Percentiles rank a stretch among this genome's conserved stretches.
Evolutionary conservation across 2,329 filamentous ascomycete species (phyloP).

Genomic region (Setomelanomma holmii): DNA sequence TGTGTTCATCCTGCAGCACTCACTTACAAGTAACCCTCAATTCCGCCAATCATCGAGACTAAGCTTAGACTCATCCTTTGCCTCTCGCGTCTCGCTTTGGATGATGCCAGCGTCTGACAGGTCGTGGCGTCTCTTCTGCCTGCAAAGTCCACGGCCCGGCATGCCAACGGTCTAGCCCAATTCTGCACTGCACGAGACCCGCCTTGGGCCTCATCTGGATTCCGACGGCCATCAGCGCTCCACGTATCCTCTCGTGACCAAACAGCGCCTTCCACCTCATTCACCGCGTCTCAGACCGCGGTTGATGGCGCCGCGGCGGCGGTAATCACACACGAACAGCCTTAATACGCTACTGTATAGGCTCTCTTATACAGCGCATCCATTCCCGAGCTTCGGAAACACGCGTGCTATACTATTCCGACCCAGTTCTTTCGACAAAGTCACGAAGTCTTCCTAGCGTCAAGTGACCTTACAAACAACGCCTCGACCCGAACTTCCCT

Average conservation of each 20-base stretch:
- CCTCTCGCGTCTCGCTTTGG: conserved; percentile 9
- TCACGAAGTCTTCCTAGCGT: conserved; percentile 33
- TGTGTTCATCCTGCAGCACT: conserved; percentile 24
- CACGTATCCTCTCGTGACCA: conserved; percentile 28
- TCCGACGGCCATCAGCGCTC: conserved; percentile 27
- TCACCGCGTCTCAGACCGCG: conserved; percentile 17
- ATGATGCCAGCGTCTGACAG: conserved; percentile 12
- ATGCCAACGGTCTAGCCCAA: conserved; percentile 34
- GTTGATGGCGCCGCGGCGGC: conserved; percentile 20
- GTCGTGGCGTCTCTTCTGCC: conserved; percentile 15
- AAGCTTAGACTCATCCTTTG: conserved; percentile 2
- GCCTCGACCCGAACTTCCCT: conserved; percentile 15
- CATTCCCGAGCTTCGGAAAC: conserved; percentile 32
- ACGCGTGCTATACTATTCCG: conserved; percentile 27
- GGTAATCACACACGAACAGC: conserved; percentile 23
- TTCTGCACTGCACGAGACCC: conserved; percentile 44
- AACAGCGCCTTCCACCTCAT: conserved; percentile 25
- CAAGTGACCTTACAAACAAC: conserved; percentile 34
- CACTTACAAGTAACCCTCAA: conserved; percentile 21
- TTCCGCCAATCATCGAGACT: conserved; percentile 30
- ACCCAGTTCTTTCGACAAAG: conserved; percentile 25
- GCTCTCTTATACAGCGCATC: conserved; percentile 18
- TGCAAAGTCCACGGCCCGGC: conserved; percentile 33
- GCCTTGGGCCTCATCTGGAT: conserved; percentile 29
- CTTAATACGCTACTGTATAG: conserved; percentile 28